A percentile compares a stretch with the other conserved stretches of the same genome.
Conservation (phyloP, 345 rosid genomes). For the Eutrema japonicum region DNA sequence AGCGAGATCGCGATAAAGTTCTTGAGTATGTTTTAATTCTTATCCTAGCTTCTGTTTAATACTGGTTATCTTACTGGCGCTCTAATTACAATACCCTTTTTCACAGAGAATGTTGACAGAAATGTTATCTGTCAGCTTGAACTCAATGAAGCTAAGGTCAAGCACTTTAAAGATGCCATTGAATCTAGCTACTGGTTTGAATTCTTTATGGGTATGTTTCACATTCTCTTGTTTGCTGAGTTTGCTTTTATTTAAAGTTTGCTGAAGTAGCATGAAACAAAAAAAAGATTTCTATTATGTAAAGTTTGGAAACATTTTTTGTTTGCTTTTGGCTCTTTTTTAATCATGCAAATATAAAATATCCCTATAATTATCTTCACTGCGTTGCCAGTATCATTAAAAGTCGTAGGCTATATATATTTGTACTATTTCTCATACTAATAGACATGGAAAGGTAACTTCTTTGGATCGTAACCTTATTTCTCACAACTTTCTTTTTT, state of each 20-base stretch:
- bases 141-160: constrained; percentile 71
- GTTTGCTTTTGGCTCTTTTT: constrained; percentile 3
- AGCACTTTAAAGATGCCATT: constrained; percentile 83
- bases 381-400: constrained; percentile 7
- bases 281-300: background rate
- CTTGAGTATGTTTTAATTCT: constrained; percentile 60
- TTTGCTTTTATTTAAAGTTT: no score
- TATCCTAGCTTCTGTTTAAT: constrained; percentile 1
- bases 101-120: constrained; percentile 72
- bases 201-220: constrained; percentile 67
- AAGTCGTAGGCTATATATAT: background rate
- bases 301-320: constrained; percentile 1
- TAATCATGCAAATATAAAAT: background rate
- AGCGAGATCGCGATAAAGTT: constrained; percentile 84
- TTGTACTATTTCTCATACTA: constrained; percentile 12
- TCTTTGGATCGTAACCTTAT: constrained; percentile 28
- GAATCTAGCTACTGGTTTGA: constrained; percentile 94
- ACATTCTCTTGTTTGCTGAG: background rate
- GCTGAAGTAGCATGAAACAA: constrained; percentile 7
- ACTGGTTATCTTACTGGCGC: constrained; percentile 10
- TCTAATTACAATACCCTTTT: background rate
- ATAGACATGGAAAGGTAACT: background rate
- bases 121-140: constrained; percentile 60
- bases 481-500: constrained; percentile 25
- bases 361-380: background rate